Base-by-base conservation (phyloP, 1,139 yeast species). In the Geotrichum carabidarum region DNA sequence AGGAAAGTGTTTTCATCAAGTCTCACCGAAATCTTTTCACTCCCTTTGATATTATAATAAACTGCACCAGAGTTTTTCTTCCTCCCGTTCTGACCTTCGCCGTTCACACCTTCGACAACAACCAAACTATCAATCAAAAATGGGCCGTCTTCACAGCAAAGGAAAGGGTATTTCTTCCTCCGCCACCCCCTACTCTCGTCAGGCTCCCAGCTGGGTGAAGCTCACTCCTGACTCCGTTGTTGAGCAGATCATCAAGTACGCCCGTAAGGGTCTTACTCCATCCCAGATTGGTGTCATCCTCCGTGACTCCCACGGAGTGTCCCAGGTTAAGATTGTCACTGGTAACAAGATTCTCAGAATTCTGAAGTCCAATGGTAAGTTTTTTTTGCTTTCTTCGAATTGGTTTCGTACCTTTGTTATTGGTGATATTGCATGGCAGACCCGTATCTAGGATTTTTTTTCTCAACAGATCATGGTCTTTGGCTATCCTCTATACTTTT, bases 301-400 rank as follows among this genome's bases (percentile, higher is more conserved):
- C 78, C 91, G 99, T 85, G 99, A 93, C 81, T 95, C 98, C 71
- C 98, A 93, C 83, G 99, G 99, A 80, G 98, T 93, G 72, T 85
- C 97, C 75, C 97, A 91, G 81, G 80, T 96, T 71, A 89, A 84
- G 81, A 84, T 91, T 74, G 90, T 89, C 79, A 91, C 99, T 69
- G 98, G 98, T 63, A 90, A 91, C 96, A 93, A 93, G 88, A 86
- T 93, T 74, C 85, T 93, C 79, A 91, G 99, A 86, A 90, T 93
- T 82, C 86, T 93, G 78, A 93, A 91, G 81, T 86, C 98, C 65
- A 89, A 90, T 83, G 99, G 99, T 86, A 76, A 59, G 71, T 68
- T 50, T 32, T 30, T 17, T 47, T 47, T 47, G 36, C 11, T 12
- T 27, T 44, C 31, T 18, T 50, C 30, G 22, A 1, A 17, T 32